Evolutionary conservation across 2,329 filamentous ascomycete species (phyloP).

Genomic region (Cercospora brassicicola): DNA sequence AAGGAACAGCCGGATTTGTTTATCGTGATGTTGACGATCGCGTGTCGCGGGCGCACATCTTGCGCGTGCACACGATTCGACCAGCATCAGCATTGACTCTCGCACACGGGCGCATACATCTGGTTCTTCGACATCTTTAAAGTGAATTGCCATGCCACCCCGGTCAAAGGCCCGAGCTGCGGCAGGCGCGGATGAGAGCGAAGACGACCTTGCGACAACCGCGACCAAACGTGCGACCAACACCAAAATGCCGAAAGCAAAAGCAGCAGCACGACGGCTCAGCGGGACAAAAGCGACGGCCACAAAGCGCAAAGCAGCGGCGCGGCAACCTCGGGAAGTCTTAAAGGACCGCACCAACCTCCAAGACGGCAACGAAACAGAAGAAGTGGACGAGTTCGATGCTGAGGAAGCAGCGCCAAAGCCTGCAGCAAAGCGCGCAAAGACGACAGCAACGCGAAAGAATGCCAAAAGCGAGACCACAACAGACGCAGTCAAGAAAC

Average conservation of each 20-base stretch:
- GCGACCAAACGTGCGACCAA: conserved; percentile 26
- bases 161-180: conserved; percentile 18
- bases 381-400: conserved; percentile 49
- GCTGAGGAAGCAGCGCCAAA: conserved; percentile 39
- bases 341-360: conserved; percentile 45
- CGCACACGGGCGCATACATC: not conserved
- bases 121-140: not conserved
- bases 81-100: not conserved
- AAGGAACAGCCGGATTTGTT: not conserved
- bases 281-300: conserved; percentile 39
- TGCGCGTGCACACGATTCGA: not conserved
- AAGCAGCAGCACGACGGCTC: conserved; percentile 40
- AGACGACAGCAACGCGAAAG: conserved; percentile 34
- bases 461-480: conserved; percentile 12
- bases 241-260: conserved; percentile 38
- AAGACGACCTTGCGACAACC: conserved; percentile 26
- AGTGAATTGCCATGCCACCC: conserved; percentile 42
- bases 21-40: conserved; percentile 1
- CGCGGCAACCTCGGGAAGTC: conserved; percentile 43
- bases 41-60: not conserved
- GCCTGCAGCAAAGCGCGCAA: conserved; percentile 37
- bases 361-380: conserved; percentile 40
- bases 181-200: conserved; percentile 24
- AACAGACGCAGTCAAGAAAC: conserved; percentile 21
- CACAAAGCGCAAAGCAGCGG: conserved; percentile 43